Conservation (phyloP, 805 yeast genomes). For the Ogataea henricii region DNA sequence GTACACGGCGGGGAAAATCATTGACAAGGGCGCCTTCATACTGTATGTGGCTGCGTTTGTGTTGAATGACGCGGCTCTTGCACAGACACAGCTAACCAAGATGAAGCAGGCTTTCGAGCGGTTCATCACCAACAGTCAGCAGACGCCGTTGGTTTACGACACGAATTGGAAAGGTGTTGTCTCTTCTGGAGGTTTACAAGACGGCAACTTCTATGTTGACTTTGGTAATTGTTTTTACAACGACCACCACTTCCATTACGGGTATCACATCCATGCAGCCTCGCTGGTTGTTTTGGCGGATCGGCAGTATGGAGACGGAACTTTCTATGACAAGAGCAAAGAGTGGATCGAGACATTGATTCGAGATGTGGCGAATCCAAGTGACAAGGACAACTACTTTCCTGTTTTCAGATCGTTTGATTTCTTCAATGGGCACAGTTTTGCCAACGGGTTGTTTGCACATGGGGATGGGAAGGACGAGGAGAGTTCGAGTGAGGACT, state of each 20-base stretch:
- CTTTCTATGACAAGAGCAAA: slow-evolving; percentile 49
- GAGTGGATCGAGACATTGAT: slow-evolving; percentile 63
- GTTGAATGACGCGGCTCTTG: slow-evolving; percentile 54
- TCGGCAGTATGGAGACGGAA: slow-evolving; percentile 45
- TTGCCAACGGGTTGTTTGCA: slow-evolving; percentile 69
- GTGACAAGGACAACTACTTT: slow-evolving; percentile 51
- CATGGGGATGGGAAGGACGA: slow-evolving; percentile 71
- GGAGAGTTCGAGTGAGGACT: slow-evolving; percentile 72
- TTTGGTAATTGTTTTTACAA: slow-evolving; percentile 79
- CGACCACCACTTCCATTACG: slow-evolving; percentile 88
- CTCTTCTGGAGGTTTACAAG: slow-evolving; percentile 57
- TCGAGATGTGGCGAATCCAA: slow-evolving; percentile 70
- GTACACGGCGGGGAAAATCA: slow-evolving; percentile 85
- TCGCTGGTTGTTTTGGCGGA: slow-evolving; percentile 76
- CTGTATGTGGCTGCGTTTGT: slow-evolving; percentile 71
- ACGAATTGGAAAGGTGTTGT: slow-evolving; percentile 76
- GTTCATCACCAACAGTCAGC: slow-evolving; percentile 70
- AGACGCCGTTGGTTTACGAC: slow-evolving; percentile 76
- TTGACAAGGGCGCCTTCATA: slow-evolving; percentile 90
- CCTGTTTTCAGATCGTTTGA: slow-evolving; percentile 70
- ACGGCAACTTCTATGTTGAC: slow-evolving; percentile 43
- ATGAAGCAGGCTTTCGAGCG: slow-evolving; percentile 69
- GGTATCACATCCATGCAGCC: slow-evolving; percentile 81
- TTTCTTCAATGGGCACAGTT: slow-evolving; percentile 73
- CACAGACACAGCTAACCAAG: slow-evolving; percentile 53